A percentile compares a stretch with the other conserved stretches of the same genome.
phyloP scores from a whole-genome alignment of 176 grass and related monocot species.

The Aegilops bicornis region DNA sequence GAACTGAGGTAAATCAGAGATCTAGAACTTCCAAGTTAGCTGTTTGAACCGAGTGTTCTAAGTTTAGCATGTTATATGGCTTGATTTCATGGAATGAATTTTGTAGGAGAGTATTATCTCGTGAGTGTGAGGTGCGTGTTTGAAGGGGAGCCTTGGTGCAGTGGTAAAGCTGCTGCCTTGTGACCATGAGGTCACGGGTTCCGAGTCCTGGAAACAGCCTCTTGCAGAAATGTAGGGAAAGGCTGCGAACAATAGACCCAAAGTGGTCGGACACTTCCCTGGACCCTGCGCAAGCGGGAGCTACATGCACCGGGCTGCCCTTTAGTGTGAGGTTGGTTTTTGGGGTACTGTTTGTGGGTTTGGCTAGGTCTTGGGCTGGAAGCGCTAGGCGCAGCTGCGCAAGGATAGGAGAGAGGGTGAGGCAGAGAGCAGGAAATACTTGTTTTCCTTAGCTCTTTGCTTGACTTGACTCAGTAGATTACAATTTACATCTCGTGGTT shows the following conservation, averaged over 20 bases:
- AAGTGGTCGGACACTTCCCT: too few species aligned
- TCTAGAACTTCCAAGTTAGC: background rate
- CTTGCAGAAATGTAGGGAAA: too few species aligned
- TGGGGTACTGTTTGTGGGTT: background rate
- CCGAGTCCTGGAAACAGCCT: too few species aligned
- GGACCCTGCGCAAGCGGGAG: too few species aligned
- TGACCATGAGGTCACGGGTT: too few species aligned
- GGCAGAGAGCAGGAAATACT: background rate
- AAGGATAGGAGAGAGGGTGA: background rate
- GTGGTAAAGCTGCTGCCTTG: too few species aligned
- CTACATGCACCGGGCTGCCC: too few species aligned
- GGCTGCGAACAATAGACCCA: too few species aligned
- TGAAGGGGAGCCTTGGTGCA: background rate
- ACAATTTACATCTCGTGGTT: background rate
- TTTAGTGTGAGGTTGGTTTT: background rate
- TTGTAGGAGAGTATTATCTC: background rate
- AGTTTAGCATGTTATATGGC: background rate
- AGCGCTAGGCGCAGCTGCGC: background rate
- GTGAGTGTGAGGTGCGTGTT: background rate
- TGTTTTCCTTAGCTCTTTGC: background rate
- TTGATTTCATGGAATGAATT: background rate
- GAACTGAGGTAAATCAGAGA: constrained; percentile 60
- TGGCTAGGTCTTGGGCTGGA: background rate
- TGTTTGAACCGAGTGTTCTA: background rate
- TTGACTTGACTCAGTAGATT: constrained; percentile 1